These are phyloP conservation scores for Rhodomyrtus tomentosa DNA, from an alignment of 345 rosid genomes.

Conservation along the genomic window DNA sequence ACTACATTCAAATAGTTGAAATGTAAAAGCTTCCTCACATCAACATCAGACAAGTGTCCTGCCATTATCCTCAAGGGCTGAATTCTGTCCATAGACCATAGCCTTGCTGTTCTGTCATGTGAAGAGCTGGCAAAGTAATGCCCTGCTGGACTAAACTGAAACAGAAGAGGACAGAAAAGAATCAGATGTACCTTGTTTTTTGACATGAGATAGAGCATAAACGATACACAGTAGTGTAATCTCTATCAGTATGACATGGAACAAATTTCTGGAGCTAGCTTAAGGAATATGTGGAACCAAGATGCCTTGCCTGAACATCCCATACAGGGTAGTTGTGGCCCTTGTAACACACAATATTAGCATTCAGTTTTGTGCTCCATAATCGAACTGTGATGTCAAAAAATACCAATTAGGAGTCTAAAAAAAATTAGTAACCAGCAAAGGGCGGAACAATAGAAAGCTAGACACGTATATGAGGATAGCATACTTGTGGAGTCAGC, in stretches of 20 bases:
- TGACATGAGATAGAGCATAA: neutral
- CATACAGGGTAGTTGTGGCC: conserved; percentile 99
- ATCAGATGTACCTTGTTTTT: neutral
- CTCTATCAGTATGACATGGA: neutral
- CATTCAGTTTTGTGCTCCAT: conserved; percentile 93
- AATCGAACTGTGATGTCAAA: conserved; percentile 54
- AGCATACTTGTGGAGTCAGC: conserved; percentile 85
- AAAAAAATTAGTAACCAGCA: neutral
- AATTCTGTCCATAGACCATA: conserved; percentile 93
- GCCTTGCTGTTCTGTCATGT: conserved; percentile 91
- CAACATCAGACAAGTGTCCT: conserved; percentile 97
- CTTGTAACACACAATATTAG: conserved; percentile 96
- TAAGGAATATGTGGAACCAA: neutral
- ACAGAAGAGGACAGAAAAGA: conserved; percentile 4
- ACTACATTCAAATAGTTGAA: neutral
- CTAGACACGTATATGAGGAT: neutral
- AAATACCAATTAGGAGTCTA: neutral
- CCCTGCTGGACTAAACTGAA: conserved; percentile 94
- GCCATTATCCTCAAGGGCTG: conserved; percentile 94
- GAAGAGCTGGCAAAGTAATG: conserved; percentile 94
- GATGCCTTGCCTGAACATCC: conserved; percentile 75
- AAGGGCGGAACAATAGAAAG: neutral
- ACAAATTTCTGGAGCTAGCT: neutral
- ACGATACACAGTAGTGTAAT: neutral
- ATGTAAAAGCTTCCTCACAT: conserved; percentile 35